These are phyloP conservation scores for Collybiopsis luxurians DNA, from an alignment of 768 basidiomycete genomes.

Conservation along the genomic window DNA sequence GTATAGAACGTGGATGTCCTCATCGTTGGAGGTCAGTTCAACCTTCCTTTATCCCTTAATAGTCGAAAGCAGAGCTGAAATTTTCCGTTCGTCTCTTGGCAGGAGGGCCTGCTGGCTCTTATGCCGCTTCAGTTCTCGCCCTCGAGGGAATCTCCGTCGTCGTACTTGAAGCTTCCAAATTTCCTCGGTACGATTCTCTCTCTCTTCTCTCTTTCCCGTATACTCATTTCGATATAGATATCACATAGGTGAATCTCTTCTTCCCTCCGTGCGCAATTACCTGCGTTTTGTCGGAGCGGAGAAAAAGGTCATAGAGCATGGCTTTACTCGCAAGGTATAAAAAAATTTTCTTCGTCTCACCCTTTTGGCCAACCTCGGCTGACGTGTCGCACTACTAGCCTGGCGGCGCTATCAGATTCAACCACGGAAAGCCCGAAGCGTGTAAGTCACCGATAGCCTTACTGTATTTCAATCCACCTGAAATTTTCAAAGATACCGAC, in stretches of 20 bases:
- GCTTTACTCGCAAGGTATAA: constrained; percentile 51
- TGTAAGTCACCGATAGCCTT: constrained; percentile 32
- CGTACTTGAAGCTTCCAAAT: constrained; percentile 22
- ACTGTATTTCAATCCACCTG: background rate
- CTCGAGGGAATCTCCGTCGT: constrained; percentile 26
- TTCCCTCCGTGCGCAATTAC: constrained; percentile 57
- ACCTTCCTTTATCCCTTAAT: background rate
- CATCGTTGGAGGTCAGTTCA: constrained; percentile 31
- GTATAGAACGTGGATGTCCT: constrained; percentile 41
- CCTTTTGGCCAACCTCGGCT: constrained; percentile 3
- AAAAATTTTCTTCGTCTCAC: background rate
- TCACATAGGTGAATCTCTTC: constrained; percentile 60
- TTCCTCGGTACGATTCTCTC: constrained; percentile 17
- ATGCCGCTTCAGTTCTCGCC: constrained; percentile 26
- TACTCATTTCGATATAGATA: constrained; percentile 32
- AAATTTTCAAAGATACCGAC: constrained; percentile 47
- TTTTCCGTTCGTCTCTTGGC: background rate
- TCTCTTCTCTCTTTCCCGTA: background rate
- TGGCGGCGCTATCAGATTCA: constrained; percentile 62
- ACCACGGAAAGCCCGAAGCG: constrained; percentile 60
- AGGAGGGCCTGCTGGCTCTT: constrained; percentile 27
- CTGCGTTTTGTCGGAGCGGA: constrained; percentile 59
- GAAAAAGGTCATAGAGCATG: constrained; percentile 44
- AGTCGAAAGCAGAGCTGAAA: background rate
- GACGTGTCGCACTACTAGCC: constrained; percentile 31